Base-by-base conservation (phyloP, 2,329 filamentous ascomycete genomes). In the Monilinia fructigena region DNA sequence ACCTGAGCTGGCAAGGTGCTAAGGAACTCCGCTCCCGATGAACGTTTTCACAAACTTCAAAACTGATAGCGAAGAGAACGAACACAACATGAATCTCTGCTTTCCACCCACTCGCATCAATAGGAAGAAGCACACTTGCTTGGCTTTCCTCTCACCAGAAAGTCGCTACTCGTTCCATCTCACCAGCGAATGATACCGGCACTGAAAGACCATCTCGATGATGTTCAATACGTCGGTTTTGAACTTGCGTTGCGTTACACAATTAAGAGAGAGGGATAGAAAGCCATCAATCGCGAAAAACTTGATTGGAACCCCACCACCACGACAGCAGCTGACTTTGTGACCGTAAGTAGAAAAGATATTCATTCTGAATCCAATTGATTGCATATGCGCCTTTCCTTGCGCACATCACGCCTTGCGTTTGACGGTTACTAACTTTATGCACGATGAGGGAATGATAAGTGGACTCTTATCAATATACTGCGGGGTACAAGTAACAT, bases 11-110 rank as follows among this genome's bases (percentile, higher is more conserved):
- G 42, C 42, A 59, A 59, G 56, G 56, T 42, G 42, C 42, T 59
- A 59, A 47, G 23, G 7, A 47, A 35, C 42, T 40, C 56, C 42
- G 42, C 56, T 45, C 56, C 56, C 45, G 42, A 40, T 59, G 42
- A 59, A 20, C 26, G 31, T 48, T 23, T 35, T 35, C 7, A 35
- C 31, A 18, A 35, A 5, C 20, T 16, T 40, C 40, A 4, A 42
- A 42, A 45, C 11, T 45, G 40, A 5, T 16, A 16, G 4, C 31
- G 31, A 35, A 35, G 1, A 35, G 31, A 5, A 35, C 6, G 1
- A 35, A 35, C 31, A 45, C 40, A 45, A 45, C 2, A 45, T 45
- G 40, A 45, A 16, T 45, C 40, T 45, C 40, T 45, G 18, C 16
- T 45, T 18, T 42, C 40, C 11, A 42, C 2, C 40, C 40, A 14